Conservation (phyloP, 2,329 filamentous ascomycete genomes). For the Fusarium sp. region DNA sequence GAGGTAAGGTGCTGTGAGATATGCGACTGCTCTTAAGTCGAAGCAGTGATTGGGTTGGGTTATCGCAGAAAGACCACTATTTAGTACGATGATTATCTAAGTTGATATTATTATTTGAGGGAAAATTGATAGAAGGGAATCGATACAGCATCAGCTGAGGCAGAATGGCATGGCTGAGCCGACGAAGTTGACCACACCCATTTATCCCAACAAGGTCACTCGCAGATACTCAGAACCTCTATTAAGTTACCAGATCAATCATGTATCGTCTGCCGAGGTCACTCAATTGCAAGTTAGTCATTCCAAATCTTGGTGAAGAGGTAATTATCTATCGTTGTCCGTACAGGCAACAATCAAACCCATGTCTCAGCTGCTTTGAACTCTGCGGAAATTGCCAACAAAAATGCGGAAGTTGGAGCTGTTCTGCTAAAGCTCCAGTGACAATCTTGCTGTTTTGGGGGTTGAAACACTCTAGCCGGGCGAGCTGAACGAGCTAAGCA, state of each 20-base stretch:
- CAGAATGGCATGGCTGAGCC: slow-evolving; percentile 1
- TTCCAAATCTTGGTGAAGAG: neutral
- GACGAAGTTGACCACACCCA: slow-evolving; percentile 1
- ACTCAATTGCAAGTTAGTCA: neutral
- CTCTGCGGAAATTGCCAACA: slow-evolving; percentile 26
- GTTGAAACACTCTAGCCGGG: slow-evolving; percentile 16
- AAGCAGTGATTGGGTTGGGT: neutral
- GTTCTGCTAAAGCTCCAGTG: neutral
- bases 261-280: slow-evolving; percentile 1
- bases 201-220: neutral
- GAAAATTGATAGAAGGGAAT: neutral
- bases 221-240: slow-evolving; percentile 3
- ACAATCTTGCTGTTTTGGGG: slow-evolving; percentile 33
- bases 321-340: slow-evolving; percentile 25
- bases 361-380: neutral
- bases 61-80: neutral
- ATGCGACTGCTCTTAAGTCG: neutral
- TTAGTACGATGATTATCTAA: neutral
- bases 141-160: slow-evolving; percentile 12
- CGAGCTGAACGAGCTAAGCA: slow-evolving; percentile 27
- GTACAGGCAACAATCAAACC: slow-evolving; percentile 12
- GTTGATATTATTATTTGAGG: neutral
- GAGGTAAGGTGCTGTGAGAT: neutral
- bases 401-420: slow-evolving; percentile 27
- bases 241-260: rapidly evolving